Percentiles rank a stretch among this genome's conserved stretches.
phyloP scores from a whole-genome alignment of 208 protist genomes.

The Tritrichomonas foetus region DNA sequence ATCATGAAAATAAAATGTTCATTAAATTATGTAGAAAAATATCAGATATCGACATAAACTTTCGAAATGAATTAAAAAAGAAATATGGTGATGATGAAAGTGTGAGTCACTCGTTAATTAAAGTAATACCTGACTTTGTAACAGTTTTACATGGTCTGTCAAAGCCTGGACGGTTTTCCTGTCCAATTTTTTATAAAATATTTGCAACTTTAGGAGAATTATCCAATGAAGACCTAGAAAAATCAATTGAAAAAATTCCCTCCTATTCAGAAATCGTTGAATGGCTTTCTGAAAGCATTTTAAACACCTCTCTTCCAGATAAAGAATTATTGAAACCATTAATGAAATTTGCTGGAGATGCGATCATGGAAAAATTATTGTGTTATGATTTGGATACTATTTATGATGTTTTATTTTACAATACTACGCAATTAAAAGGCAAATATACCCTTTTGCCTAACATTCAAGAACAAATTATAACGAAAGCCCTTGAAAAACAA shows the following conservation, averaged over 20 bases:
- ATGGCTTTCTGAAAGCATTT: too few species aligned
- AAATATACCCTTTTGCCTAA: too few species aligned
- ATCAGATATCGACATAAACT: background rate
- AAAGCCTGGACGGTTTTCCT: background rate
- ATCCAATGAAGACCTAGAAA: too few species aligned
- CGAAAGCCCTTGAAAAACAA: background rate
- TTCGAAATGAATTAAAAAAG: background rate
- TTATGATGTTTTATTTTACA: background rate
- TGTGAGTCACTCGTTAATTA: background rate
- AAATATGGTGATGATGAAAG: background rate
- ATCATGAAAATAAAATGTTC: background rate
- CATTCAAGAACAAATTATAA: background rate
- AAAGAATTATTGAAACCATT: too few species aligned
- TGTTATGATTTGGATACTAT: too few species aligned
- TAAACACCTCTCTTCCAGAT: too few species aligned
- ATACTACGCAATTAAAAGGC: background rate
- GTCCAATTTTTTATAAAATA: background rate
- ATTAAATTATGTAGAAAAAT: constrained; percentile 20
- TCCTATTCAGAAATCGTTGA: background rate
- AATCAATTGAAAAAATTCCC: background rate
- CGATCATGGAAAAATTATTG: too few species aligned
- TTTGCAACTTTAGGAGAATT: background rate
- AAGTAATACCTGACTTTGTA: background rate
- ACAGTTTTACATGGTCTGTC: background rate
- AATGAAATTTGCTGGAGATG: too few species aligned